Evolutionary conservation across 208 protist genomes (phyloP).

Genomic region (Tritrichomonas musculus): DNA sequence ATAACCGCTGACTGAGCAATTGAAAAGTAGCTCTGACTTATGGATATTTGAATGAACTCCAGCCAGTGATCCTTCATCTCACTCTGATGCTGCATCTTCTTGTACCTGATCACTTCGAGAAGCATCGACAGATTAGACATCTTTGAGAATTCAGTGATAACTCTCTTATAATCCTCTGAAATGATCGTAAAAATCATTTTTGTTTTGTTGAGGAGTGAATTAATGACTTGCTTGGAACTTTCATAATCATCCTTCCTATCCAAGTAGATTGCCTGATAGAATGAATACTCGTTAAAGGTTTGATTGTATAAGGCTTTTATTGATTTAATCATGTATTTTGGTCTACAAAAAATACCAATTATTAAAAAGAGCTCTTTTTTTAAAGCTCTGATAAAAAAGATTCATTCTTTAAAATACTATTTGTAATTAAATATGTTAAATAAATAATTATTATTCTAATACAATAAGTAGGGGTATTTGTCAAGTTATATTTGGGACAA

Average conservation of each 20-base stretch:
- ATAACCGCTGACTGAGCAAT: not conserved
- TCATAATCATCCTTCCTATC: not conserved
- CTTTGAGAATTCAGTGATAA: not conserved
- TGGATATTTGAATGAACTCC: not conserved
- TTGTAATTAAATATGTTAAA: no score
- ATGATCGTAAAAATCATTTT: not conserved
- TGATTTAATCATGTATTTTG: not conserved
- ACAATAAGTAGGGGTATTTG: no score
- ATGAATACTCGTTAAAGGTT: not conserved
- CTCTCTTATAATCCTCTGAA: not conserved
- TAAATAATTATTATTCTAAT: no score
- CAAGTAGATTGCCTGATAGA: not conserved
- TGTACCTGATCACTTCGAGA: not conserved
- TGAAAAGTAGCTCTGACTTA: not conserved
- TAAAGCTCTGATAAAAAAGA: no score
- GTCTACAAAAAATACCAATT: no score
- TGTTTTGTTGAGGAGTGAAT: not conserved
- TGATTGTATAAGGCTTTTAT: not conserved
- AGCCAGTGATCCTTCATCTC: not conserved
- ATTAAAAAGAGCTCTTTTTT: no score
- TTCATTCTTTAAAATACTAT: no score
- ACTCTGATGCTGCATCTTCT: not conserved
- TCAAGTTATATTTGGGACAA: no score
- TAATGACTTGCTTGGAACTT: not conserved
- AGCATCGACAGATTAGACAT: not conserved